Conservation (phyloP, 116 monocot genomes). For the Thalassia testudinum region DNA sequence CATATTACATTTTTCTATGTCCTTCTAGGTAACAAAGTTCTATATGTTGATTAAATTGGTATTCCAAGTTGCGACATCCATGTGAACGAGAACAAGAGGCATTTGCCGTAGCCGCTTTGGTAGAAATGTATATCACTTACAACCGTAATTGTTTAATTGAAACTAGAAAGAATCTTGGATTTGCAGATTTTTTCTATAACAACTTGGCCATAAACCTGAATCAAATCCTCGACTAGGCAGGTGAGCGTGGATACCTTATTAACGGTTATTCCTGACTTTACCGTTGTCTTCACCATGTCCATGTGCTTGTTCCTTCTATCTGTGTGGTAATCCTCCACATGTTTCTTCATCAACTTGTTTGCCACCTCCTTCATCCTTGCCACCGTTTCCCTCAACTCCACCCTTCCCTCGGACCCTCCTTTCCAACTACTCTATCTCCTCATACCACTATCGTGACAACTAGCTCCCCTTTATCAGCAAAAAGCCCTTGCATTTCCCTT, state of each 20-base stretch:
- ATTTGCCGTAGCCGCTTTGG: too few relatives aligned
- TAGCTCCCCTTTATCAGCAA: constrained; percentile 31
- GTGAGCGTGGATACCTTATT: constrained; percentile 77
- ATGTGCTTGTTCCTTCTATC: constrained; percentile 42
- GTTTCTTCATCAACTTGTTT: constrained; percentile 23
- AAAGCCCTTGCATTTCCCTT: constrained; percentile 2
- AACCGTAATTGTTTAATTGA: too few relatives aligned
- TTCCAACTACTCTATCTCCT: constrained; percentile 1
- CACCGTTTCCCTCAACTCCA: background rate
- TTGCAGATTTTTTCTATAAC: too few relatives aligned
- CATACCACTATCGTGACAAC: constrained; percentile 9
- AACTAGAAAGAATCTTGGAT: too few relatives aligned
- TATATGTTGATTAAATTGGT: too few relatives aligned
- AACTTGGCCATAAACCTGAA: too few relatives aligned
- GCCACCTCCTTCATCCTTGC: background rate
- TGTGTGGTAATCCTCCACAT: constrained; percentile 35
- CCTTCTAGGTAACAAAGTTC: too few relatives aligned
- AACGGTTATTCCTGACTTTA: constrained; percentile 60
- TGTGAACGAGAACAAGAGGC: too few relatives aligned
- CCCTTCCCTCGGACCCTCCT: background rate
- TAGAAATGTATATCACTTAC: too few relatives aligned
- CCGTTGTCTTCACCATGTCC: constrained; percentile 44
- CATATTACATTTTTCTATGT: too few relatives aligned
- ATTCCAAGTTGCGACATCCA: too few relatives aligned
- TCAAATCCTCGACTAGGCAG: constrained; percentile 72